phyloP scores from a whole-genome alignment of 2,329 filamentous ascomycete species.

The Fusarium sp. region DNA sequence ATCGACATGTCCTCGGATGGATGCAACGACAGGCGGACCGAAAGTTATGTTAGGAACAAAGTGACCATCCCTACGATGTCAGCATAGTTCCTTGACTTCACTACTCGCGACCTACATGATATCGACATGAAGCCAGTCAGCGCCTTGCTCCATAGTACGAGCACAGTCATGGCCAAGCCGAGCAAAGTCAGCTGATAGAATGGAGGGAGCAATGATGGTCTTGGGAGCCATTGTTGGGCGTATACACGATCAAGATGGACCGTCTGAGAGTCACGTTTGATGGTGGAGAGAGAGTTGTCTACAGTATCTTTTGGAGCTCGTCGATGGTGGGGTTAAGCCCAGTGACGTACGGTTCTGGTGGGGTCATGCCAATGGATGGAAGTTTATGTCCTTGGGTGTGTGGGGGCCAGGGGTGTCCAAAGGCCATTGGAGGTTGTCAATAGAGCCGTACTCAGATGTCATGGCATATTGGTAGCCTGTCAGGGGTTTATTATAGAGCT shows the following conservation, averaged over 20 bases:
- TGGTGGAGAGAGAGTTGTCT: constrained; percentile 30
- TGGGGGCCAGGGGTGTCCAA: background rate
- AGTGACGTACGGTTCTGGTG: background rate
- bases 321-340: constrained; percentile 25
- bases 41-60: constrained; percentile 99
- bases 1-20: constrained; percentile 87
- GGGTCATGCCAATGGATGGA: background rate
- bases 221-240: constrained; percentile 76
- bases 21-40: constrained; percentile 91
- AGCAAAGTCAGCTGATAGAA: constrained; percentile 95
- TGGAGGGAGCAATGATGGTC: constrained; percentile 97
- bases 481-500: background rate
- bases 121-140: constrained; percentile 94
- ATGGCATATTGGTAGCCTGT: background rate
- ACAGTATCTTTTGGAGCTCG: background rate
- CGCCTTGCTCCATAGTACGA: constrained; percentile 83
- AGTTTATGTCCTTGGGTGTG: background rate
- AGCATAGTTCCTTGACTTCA: background rate
- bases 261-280: constrained; percentile 16
- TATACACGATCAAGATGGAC: constrained; percentile 3
- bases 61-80: constrained; percentile 81
- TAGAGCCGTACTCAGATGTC: too few species aligned
- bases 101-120: constrained; percentile 68
- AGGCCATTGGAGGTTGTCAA: background rate
- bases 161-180: constrained; percentile 86